Evolutionary conservation across 148 eudicot species (phyloP).

Genomic region (Diospyros kaki): DNA sequence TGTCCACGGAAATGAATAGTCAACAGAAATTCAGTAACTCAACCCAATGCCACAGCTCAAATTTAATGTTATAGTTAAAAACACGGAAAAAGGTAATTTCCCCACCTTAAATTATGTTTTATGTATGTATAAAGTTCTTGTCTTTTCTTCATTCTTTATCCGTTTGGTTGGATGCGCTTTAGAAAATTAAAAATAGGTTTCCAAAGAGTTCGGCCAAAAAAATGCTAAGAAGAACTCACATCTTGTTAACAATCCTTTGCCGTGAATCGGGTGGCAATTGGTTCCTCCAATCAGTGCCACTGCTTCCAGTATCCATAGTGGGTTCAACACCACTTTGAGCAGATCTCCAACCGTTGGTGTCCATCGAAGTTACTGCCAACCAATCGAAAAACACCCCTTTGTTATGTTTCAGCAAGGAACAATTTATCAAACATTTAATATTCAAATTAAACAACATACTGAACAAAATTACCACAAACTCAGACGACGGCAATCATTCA

Average conservation of each 20-base stretch:
- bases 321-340: slow-evolving; percentile 23
- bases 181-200: too few relatives aligned
- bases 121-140: too few relatives aligned
- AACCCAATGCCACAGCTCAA: too few relatives aligned
- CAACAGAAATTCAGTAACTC: too few relatives aligned
- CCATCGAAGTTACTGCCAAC: slow-evolving; percentile 1
- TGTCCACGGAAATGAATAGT: too few relatives aligned
- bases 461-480: not conserved
- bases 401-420: not conserved
- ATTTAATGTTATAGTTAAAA: too few relatives aligned
- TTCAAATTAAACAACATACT: not conserved
- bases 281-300: slow-evolving; percentile 44
- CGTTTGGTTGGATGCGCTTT: too few relatives aligned
- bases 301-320: slow-evolving; percentile 30
- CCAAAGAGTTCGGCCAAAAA: not conserved
- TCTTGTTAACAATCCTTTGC: slow-evolving; percentile 47
- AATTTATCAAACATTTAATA: not conserved
- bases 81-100: too few relatives aligned
- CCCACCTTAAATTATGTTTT: too few relatives aligned
- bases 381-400: not conserved
- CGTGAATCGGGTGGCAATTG: slow-evolving; percentile 40
- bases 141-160: too few relatives aligned
- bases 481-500: too few relatives aligned
- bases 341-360: slow-evolving; percentile 29
- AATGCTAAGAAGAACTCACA: slow-evolving; percentile 27